Percentiles rank a stretch among this genome's conserved stretches.
Evolutionary conservation across 345 rosid species (phyloP).

Genomic region (Arabis hirsuta): DNA sequence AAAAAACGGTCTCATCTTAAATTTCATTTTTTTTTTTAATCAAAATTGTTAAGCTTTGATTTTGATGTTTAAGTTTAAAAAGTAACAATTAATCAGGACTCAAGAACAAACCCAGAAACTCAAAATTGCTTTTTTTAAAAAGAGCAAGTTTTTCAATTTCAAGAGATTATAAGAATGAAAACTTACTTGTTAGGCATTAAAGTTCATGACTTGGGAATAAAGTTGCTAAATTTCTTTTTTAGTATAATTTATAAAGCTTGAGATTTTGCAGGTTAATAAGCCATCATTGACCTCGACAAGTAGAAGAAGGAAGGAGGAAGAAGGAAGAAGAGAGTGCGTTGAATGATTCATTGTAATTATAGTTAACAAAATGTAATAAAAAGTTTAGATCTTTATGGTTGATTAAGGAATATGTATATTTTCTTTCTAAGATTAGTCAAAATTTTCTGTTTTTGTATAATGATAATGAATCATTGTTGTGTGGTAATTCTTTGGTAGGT

Average conservation of each 20-base stretch:
- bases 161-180: neutral
- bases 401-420: constrained; percentile 11
- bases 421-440: constrained; percentile 25
- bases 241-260: neutral
- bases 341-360: constrained; percentile 35
- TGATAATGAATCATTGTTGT: neutral
- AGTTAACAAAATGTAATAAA: neutral
- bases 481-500: neutral
- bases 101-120: constrained; percentile 25
- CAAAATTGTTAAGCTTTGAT: constrained; percentile 15
- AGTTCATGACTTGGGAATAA: constrained; percentile 26
- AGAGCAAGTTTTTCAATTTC: neutral
- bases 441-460: neutral
- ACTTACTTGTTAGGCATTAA: constrained; percentile 16
- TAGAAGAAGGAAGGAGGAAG: neutral
- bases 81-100: neutral
- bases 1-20: constrained; percentile 20
- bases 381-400: neutral
- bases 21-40: neutral
- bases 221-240: neutral
- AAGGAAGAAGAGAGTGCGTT: constrained; percentile 30
- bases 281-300: constrained; percentile 33
- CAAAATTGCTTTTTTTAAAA: neutral
- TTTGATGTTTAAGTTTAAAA: too few relatives aligned
- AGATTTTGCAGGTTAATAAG: neutral